Conservation (phyloP, 2,329 filamentous ascomycete genomes). For the Botrytis elliptica region DNA sequence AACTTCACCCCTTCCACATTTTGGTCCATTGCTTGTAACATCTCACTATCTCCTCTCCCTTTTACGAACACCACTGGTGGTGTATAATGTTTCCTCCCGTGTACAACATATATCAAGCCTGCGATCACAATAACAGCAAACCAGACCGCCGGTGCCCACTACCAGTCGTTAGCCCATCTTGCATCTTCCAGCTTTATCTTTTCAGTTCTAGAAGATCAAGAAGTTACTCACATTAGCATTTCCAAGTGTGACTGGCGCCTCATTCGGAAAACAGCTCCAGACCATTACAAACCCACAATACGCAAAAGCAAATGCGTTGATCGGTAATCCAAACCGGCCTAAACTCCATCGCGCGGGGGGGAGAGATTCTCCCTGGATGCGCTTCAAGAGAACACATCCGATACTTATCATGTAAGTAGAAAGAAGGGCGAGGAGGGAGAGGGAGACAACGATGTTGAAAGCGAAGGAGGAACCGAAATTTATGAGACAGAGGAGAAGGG, state of each 20-base stretch:
- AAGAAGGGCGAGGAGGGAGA: constrained; percentile 51
- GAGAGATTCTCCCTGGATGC: constrained; percentile 43
- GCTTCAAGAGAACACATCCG: constrained; percentile 41
- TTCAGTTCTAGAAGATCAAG: not conserved
- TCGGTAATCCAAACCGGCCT: constrained; percentile 43
- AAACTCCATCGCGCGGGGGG: constrained; percentile 45
- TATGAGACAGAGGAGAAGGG: constrained; percentile 40
- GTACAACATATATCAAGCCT: constrained; percentile 37
- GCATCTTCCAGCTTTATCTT: not conserved
- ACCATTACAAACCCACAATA: constrained; percentile 49
- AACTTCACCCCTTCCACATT: not conserved
- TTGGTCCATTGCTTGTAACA: not conserved
- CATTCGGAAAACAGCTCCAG: constrained; percentile 50
- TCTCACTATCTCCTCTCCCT: not conserved
- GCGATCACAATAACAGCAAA: constrained; percentile 27
- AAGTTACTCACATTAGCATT: constrained; percentile 20
- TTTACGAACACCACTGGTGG: constrained; percentile 29
- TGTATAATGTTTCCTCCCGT: constrained; percentile 41
- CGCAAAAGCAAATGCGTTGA: constrained; percentile 46
- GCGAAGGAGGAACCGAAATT: constrained; percentile 52
- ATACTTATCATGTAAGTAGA: constrained; percentile 52
- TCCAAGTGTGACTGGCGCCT: constrained; percentile 40
- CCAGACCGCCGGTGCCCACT: constrained; percentile 41
- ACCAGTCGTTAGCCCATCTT: constrained; percentile 39
- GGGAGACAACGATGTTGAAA: constrained; percentile 54